Percentiles rank a stretch among this genome's conserved stretches.
These are phyloP conservation scores for Beauveria medogensis DNA, from an alignment of 2,329 filamentous ascomycete genomes.

Conservation along the genomic window DNA sequence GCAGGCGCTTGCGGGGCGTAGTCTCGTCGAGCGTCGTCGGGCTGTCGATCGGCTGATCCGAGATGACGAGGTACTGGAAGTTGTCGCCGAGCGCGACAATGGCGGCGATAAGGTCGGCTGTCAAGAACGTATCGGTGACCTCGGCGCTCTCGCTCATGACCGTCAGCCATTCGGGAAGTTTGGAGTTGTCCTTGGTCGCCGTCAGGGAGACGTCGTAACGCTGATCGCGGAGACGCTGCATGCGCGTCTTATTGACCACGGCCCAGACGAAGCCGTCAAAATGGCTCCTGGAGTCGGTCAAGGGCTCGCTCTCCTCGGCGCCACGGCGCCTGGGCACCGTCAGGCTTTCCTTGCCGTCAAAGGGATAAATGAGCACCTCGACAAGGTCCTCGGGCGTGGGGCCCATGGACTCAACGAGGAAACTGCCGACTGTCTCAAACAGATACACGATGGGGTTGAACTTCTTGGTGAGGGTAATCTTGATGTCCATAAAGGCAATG, in stretches of 20 bases:
- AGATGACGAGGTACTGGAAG: conserved; percentile 81
- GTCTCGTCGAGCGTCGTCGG: conserved; percentile 81
- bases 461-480: conserved; percentile 71
- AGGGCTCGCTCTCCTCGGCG: conserved; percentile 40
- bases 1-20: conserved; percentile 75
- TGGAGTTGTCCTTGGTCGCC: conserved; percentile 82
- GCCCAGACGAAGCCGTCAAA: conserved; percentile 95
- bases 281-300: conserved; percentile 50
- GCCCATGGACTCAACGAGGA: conserved; percentile 72
- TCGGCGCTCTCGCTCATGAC: conserved; percentile 97
- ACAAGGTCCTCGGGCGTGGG: conserved; percentile 60
- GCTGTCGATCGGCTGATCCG: conserved; percentile 82
- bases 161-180: conserved; percentile 82
- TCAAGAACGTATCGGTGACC: conserved; percentile 80
- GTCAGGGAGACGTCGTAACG: conserved; percentile 93
- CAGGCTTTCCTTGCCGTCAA: conserved; percentile 82
- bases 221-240: conserved; percentile 83
- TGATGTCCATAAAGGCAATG: conserved; percentile 81
- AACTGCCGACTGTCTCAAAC: conserved; percentile 59
- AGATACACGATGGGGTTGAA: conserved; percentile 65
- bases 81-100: conserved; percentile 66
- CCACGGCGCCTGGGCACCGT: conserved; percentile 61
- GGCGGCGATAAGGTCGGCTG: conserved; percentile 76
- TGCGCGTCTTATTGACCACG: conserved; percentile 87
- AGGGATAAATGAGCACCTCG: conserved; percentile 75